Evolutionary conservation across 169 alveolate genomes (phyloP).

Genomic region (Sarcocystis neurona): DNA sequence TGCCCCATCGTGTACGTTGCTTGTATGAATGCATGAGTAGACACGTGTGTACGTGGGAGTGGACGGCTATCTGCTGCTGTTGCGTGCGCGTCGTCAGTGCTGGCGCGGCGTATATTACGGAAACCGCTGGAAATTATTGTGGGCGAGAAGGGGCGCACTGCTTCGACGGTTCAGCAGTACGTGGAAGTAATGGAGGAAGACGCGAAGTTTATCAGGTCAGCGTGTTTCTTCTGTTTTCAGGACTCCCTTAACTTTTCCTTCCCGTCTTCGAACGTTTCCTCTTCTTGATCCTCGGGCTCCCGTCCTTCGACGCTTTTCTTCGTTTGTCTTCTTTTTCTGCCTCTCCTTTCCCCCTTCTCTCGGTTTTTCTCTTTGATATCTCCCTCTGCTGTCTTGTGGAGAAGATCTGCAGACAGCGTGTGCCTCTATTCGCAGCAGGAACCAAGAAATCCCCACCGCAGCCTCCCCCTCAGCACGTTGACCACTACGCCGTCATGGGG

Average conservation of each 20-base stretch:
- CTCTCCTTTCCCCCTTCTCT: not conserved
- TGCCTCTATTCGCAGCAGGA: too few species aligned
- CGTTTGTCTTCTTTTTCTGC: not conserved
- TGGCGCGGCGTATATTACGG: constrained; percentile 93
- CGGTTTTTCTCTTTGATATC: not conserved
- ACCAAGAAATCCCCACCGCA: too few species aligned
- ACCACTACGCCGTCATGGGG: too few species aligned
- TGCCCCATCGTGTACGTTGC: too few species aligned
- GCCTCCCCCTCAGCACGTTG: too few species aligned
- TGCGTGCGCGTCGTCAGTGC: constrained; percentile 56
- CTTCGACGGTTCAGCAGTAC: constrained; percentile 77
- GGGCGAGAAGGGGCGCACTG: constrained; percentile 79
- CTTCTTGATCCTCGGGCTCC: too few species aligned
- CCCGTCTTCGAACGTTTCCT: too few species aligned
- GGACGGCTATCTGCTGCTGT: not conserved
- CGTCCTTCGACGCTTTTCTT: not conserved
- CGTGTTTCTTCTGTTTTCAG: not conserved
- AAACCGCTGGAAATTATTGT: constrained; percentile 95
- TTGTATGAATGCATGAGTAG: too few species aligned
- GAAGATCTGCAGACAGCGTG: too few species aligned
- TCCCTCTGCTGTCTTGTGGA: not conserved
- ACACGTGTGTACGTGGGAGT: too few species aligned
- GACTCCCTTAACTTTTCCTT: not conserved
- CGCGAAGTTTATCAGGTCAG: constrained; percentile 70
- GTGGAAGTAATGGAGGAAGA: constrained; percentile 79